Base-by-base conservation (phyloP, 2,329 filamentous ascomycete genomes). In the Cercospora zeae-maydis region DNA sequence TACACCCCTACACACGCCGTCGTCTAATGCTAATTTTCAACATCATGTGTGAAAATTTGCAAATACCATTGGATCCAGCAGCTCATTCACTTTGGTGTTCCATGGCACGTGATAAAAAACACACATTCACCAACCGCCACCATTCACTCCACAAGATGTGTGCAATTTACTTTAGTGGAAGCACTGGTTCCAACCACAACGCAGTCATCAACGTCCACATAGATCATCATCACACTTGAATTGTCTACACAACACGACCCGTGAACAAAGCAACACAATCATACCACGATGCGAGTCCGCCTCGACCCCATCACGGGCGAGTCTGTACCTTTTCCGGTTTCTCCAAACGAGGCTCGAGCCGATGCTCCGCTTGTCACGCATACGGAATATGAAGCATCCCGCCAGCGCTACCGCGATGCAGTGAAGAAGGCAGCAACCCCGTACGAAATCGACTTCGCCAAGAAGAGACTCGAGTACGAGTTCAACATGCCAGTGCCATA, bases 201-300 rank as follows among this genome's bases (percentile, higher is more conserved):
- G 11, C 53, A 27, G 19, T 5, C 31, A 56, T 13, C 11, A 56
- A 24, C 53, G 39, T 16, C 33, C 9, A 37, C 53, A 36, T 37
- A 37, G 9, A n/a, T n/a, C 21, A 42, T n/a, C 53, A 66, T 64
- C 42, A 21, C 56, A 24, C 30, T 16, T 24, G n/a, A 27, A 31
- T 39, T 24, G 56, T 42, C 31, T 58, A 21, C n/a, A 45, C 45
- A n/a, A 47, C n/a, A 33, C 56, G 27, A 49, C 14, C 42, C 19
- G 24, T 16, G 19, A 56, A n/a, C 34, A 27, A 36, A n/a, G 39
- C 31, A 56, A 39, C 42, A 19, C 42, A 30, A 9, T 14, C 21
- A 14, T 4, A 14, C 21, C 21, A 49, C 42, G 7, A 49, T 49
- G 42, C 21, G 42, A n/a, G 21, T 49, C 42, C 21, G 21, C 42